Percentiles rank a stretch among this genome's conserved stretches.
Evolutionary conservation across 768 basidiomycete species (phyloP).

Genomic region (Crassisporium funariophilum): DNA sequence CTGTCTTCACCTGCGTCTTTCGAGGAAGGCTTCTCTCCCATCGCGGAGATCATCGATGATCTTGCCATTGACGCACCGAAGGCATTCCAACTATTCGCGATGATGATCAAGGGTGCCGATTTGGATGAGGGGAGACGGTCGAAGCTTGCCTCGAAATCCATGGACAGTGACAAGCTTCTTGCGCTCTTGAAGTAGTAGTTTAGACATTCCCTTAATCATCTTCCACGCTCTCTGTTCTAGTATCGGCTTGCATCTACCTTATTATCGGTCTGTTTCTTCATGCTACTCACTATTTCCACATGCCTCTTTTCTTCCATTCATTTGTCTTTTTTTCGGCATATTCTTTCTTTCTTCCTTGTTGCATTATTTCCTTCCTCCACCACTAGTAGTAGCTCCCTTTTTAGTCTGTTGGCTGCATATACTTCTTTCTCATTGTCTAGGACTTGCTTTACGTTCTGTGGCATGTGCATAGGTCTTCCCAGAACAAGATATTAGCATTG

Average conservation of each 20-base stretch:
- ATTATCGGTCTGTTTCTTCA: slow-evolving; percentile 19
- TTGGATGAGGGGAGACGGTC: slow-evolving; percentile 62
- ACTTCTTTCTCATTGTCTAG: neutral
- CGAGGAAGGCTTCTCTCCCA: slow-evolving; percentile 71
- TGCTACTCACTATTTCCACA: neutral
- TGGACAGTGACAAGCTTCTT: slow-evolving; percentile 62
- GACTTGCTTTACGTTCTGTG: too few species aligned
- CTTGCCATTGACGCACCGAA: slow-evolving; percentile 89
- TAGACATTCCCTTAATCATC: slow-evolving; percentile 21
- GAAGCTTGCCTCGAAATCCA: slow-evolving; percentile 62
- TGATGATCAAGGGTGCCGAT: slow-evolving; percentile 70
- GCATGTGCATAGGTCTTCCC: too few species aligned
- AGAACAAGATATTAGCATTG: too few species aligned
- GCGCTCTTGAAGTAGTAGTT: slow-evolving; percentile 54
- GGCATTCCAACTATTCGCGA: slow-evolving; percentile 75
- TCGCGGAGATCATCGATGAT: slow-evolving; percentile 83
- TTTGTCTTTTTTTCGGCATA: slow-evolving; percentile 16
- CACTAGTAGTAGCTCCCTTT: slow-evolving; percentile 7
- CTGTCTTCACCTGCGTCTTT: slow-evolving; percentile 62
- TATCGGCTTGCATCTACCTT: slow-evolving; percentile 30
- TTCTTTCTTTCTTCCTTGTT: too few species aligned
- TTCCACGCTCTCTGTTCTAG: too few species aligned
- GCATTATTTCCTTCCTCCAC: neutral
- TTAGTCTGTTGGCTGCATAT: slow-evolving; percentile 9
- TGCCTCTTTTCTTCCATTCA: slow-evolving; percentile 14